Percentiles rank a stretch among this genome's conserved stretches.
These are phyloP conservation scores for Scheffersomyces lignosus DNA, from an alignment of 805 yeast species.

Conservation along the genomic window DNA sequence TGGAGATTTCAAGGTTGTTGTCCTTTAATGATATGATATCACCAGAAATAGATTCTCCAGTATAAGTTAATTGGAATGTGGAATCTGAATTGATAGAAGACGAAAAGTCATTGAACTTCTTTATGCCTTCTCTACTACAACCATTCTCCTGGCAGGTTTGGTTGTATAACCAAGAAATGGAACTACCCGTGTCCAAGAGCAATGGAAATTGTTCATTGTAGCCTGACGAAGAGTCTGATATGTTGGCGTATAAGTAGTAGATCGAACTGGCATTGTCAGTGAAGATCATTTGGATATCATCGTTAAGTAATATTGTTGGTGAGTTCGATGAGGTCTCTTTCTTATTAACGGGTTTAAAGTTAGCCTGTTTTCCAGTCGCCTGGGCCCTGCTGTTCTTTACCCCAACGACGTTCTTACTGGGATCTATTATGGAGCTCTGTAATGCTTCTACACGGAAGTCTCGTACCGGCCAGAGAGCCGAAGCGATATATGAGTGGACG, in stretches of 20 bases:
- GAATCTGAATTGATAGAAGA: conserved; percentile 15
- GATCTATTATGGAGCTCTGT: background rate
- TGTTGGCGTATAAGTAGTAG: conserved; percentile 10
- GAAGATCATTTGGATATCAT: conserved; percentile 5
- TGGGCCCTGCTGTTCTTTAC: too few relatives aligned
- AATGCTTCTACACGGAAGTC: conserved; percentile 12
- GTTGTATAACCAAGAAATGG: conserved; percentile 63
- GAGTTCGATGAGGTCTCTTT: background rate
- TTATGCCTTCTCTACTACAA: conserved; percentile 35
- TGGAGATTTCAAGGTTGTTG: conserved; percentile 29
- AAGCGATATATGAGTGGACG: conserved; percentile 14
- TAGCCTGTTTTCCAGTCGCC: background rate
- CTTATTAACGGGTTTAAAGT: background rate
- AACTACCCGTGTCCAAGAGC: conserved; percentile 65
- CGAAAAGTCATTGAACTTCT: conserved; percentile 21
- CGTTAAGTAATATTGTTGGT: conserved; percentile 3
- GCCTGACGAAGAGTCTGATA: conserved; percentile 20
- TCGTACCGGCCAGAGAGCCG: conserved; percentile 10
- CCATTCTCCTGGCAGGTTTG: conserved; percentile 44
- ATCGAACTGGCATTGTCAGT: conserved; percentile 12
- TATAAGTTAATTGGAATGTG: conserved; percentile 51
- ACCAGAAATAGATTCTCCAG: conserved; percentile 56
- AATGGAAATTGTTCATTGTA: conserved; percentile 46
- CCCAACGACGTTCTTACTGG: too few relatives aligned
- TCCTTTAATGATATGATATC: conserved; percentile 35